Base-by-base conservation (phyloP, 2,329 filamentous ascomycete species). In the Thielaviopsis populi region DNA sequence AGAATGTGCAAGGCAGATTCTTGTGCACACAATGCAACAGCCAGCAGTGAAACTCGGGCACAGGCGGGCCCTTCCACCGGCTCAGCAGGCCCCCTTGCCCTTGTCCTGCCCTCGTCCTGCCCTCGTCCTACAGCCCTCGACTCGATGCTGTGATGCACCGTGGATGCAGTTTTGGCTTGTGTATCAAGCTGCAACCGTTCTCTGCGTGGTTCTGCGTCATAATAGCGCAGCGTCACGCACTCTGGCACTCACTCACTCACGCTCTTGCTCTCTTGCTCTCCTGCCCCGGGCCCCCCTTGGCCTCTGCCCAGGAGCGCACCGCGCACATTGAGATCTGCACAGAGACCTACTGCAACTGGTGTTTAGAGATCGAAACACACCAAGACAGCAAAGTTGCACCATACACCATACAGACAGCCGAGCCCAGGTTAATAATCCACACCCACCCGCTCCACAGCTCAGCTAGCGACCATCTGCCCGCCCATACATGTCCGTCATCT, bases 1-100 rank as follows among this genome's bases (percentile, higher is more conserved):
- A 17, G 48, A 30, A 54, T 54, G 50, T 30, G 50, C 50, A 54
- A 54, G 50, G 50, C 50, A 54, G 50, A 54, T 33, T 54, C 27
- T 54, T n/a, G 27, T 54, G 50, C 50, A 33, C 27, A n/a, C 30
- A 33, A 33, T 33, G 1, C 50, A 54, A 17, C 50, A 54, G 6
- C 24, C 24, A 53, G 30, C 22, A 17, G 50, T 54, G 50, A 30
- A 33, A 33, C 13, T 33, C 27, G 27, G 22, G n/a, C 24, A 24
- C 22, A 54, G 13, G 24, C 46, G 46, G 30, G 46, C 46, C 11
- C 22, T 50, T 22, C 19, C 22, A n/a, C n/a, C n/a, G n/a, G n/a
- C n/a, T n/a, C n/a, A n/a, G n/a, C n/a, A n/a, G n/a, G n/a, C n/a
- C n/a, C n/a, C n/a, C n/a, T n/a, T n/a, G n/a, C n/a, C n/a, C n/a